Evolutionary conservation across 768 basidiomycete genomes (phyloP).

Genomic region (Boletellus emodensis): DNA sequence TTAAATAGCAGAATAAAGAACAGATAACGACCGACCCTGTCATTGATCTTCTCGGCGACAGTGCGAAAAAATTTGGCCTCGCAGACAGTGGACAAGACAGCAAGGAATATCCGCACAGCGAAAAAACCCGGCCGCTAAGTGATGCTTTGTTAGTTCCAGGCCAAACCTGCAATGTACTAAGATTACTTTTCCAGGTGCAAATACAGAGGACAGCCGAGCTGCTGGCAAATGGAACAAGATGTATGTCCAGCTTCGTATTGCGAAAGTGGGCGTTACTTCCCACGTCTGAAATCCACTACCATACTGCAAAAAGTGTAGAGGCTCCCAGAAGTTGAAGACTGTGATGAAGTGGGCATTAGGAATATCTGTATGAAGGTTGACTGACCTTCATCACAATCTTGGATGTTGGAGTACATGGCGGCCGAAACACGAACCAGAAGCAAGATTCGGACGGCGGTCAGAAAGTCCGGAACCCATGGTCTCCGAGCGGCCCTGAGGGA

Average conservation of each 20-base stretch:
- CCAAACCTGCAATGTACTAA: neutral
- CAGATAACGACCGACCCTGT: conserved; percentile 89
- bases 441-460: conserved; percentile 77
- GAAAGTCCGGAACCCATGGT: conserved; percentile 85
- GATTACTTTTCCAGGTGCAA: conserved; percentile 70
- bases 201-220: conserved; percentile 53
- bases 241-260: conserved; percentile 96
- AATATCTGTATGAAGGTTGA: neutral
- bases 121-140: conserved; percentile 84
- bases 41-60: conserved; percentile 78
- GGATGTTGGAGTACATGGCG: conserved; percentile 94
- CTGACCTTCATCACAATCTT: conserved; percentile 95
- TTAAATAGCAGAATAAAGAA: conserved; percentile 82
- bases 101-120: conserved; percentile 76
- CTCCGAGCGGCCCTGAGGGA: conserved; percentile 55
- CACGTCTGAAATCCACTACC: conserved; percentile 96
- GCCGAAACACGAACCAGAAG: conserved; percentile 74
- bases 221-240: conserved; percentile 76
- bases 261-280: conserved; percentile 88
- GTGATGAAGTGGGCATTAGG: neutral
- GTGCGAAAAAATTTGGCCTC: conserved; percentile 83
- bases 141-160: conserved; percentile 13
- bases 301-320: conserved; percentile 83
- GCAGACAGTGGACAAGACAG: conserved; percentile 63
- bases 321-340: conserved; percentile 99